phyloP scores from a whole-genome alignment of 2,329 filamentous ascomycete genomes.

The Apiospora hydei region DNA sequence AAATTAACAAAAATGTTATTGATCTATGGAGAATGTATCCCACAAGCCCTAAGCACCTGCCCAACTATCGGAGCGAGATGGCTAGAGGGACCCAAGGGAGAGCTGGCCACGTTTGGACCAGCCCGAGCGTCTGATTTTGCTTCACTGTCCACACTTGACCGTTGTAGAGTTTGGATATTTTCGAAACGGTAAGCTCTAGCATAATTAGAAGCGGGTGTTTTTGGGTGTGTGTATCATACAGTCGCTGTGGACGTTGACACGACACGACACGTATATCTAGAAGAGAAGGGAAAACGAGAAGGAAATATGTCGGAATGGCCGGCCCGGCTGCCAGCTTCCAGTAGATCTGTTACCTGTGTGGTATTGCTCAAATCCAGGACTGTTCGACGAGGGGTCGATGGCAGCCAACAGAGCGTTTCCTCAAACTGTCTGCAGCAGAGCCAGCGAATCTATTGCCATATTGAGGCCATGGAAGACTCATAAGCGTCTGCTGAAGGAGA shows the following conservation, averaged over 20 bases:
- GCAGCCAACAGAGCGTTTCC: not conserved
- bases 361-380: not conserved
- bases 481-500: not conserved
- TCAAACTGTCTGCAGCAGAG: not conserved
- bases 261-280: not conserved
- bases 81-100: slow-evolving; percentile 26
- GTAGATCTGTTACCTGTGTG: not conserved
- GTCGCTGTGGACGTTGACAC: not conserved
- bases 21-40: slow-evolving; percentile 33
- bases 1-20: not conserved
- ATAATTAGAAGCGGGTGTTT: slow-evolving; percentile 61
- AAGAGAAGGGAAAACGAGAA: not conserved
- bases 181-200: slow-evolving; percentile 71
- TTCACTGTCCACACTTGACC: slow-evolving; percentile 76
- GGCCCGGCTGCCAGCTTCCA: not conserved
- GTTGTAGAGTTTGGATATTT: slow-evolving; percentile 49
- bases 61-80: slow-evolving; percentile 31
- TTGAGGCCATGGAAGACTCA: not conserved
- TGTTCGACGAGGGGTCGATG: not conserved
- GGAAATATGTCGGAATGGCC: not conserved
- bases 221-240: not conserved
- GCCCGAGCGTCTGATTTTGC: slow-evolving; percentile 59
- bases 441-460: not conserved
- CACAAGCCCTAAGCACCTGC: slow-evolving; percentile 37
- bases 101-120: slow-evolving; percentile 26